A percentile compares a stretch with the other conserved stretches of the same genome.
Conservation (phyloP, 768 basidiomycete genomes). For the Suillus bovinus region DNA sequence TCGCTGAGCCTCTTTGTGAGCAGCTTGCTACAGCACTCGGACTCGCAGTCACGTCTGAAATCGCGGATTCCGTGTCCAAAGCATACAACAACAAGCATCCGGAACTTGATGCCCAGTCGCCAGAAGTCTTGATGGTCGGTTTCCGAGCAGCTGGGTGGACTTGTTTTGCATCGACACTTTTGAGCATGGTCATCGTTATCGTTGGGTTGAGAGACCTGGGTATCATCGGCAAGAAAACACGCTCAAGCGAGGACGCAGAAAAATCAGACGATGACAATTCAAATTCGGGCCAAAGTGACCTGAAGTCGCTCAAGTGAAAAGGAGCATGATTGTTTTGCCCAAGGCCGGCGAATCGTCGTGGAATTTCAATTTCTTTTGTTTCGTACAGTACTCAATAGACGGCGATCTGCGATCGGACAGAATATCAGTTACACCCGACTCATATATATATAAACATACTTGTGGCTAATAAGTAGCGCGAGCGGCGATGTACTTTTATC, state of each 20-base stretch:
- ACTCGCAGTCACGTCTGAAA: conserved; percentile 33
- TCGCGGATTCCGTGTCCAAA: conserved; percentile 30
- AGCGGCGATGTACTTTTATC: too few species aligned
- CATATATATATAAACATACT: background rate
- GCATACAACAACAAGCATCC: conserved; percentile 25
- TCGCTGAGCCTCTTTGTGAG: background rate
- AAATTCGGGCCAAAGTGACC: background rate
- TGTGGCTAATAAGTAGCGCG: background rate
- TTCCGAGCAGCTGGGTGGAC: conserved; percentile 35
- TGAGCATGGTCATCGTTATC: conserved; percentile 5
- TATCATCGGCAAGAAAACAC: background rate
- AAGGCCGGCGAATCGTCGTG: background rate
- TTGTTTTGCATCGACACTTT: conserved; percentile 13
- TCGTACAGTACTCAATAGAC: background rate
- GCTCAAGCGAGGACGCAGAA: background rate
- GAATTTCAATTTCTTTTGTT: background rate
- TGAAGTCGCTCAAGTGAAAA: background rate
- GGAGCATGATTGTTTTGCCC: background rate
- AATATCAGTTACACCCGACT: too few species aligned
- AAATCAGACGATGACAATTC: background rate
- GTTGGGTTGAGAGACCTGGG: conserved; percentile 1
- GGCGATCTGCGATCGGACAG: too few species aligned
- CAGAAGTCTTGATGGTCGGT: conserved; percentile 35
- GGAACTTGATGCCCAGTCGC: conserved; percentile 18
- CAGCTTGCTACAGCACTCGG: conserved; percentile 38